Conservation (phyloP, 805 yeast genomes). For the Kuraishia piskuri region DNA sequence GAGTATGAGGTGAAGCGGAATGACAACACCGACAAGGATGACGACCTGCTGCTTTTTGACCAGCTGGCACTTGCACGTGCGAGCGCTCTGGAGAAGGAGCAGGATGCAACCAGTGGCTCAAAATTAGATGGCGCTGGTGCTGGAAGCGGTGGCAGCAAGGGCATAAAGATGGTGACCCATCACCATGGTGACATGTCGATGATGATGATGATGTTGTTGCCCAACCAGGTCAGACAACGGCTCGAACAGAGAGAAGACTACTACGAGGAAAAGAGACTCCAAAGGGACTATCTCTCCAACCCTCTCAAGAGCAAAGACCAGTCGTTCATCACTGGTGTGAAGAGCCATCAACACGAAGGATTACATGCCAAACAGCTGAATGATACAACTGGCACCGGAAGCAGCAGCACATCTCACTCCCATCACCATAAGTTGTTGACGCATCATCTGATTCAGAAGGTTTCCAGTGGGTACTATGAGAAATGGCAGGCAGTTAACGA, state of each 20-base stretch:
- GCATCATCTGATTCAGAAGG: slow-evolving; percentile 47
- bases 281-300: slow-evolving; percentile 60
- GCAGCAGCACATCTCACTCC: slow-evolving; percentile 11
- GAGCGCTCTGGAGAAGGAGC: background rate
- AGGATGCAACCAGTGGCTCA: background rate
- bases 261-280: slow-evolving; percentile 54
- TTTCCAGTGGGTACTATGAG: slow-evolving; percentile 38
- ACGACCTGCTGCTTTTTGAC: slow-evolving; percentile 5
- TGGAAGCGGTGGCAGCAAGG: background rate
- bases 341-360: slow-evolving; percentile 5
- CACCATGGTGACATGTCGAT: background rate
- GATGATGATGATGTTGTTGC: background rate
- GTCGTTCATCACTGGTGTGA: slow-evolving; percentile 25
- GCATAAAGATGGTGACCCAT: background rate
- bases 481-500: slow-evolving; percentile 32
- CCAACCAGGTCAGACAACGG: background rate
- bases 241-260: slow-evolving; percentile 22
- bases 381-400: slow-evolving; percentile 12
- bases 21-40: slow-evolving; percentile 7
- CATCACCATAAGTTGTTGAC: slow-evolving; percentile 37
- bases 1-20: slow-evolving; percentile 30
- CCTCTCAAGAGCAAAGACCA: slow-evolving; percentile 37
- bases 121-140: background rate
- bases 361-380: no score
- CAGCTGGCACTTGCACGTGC: background rate